Evolutionary conservation across 805 yeast species (phyloP).

Genomic region (Candida nitratophila): DNA sequence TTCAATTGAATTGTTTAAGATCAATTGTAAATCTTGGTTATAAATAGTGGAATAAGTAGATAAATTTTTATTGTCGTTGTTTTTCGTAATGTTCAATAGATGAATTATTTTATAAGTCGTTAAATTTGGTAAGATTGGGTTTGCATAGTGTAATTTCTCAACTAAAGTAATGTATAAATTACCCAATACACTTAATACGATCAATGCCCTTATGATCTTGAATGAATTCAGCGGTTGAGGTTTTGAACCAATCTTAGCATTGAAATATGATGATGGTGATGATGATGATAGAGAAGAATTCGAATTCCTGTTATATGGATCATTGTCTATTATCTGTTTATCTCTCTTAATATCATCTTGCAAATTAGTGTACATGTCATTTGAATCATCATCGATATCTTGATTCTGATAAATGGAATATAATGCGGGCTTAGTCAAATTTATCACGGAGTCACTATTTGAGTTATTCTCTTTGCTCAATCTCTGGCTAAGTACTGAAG

Average conservation of each 20-base stretch:
- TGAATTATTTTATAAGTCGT: constrained; percentile 14
- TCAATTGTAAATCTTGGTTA: too few relatives aligned
- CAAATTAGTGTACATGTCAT: constrained; percentile 1
- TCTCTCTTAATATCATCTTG: background rate
- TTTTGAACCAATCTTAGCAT: background rate
- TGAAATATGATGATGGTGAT: too few relatives aligned
- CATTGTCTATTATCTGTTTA: background rate
- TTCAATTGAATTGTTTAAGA: constrained; percentile 36
- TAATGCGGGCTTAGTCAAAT: constrained; percentile 21
- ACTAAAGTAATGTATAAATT: constrained; percentile 46
- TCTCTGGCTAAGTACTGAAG: background rate
- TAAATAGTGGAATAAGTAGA: background rate
- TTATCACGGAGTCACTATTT: constrained; percentile 9
- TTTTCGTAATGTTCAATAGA: background rate
- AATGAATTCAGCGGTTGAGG: background rate
- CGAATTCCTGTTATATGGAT: too few relatives aligned
- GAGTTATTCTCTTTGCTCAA: too few relatives aligned
- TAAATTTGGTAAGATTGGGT: constrained; percentile 18
- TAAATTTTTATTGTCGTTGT: background rate
- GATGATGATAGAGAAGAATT: too few relatives aligned
- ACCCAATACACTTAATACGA: constrained; percentile 36
- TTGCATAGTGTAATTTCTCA: constrained; percentile 38
- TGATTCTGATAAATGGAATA: constrained; percentile 20
- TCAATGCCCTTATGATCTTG: background rate
- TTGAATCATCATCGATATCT: constrained; percentile 9